Base-by-base conservation (phyloP, 2,329 filamentous ascomycete species). In the Diaporthe humulicola region DNA sequence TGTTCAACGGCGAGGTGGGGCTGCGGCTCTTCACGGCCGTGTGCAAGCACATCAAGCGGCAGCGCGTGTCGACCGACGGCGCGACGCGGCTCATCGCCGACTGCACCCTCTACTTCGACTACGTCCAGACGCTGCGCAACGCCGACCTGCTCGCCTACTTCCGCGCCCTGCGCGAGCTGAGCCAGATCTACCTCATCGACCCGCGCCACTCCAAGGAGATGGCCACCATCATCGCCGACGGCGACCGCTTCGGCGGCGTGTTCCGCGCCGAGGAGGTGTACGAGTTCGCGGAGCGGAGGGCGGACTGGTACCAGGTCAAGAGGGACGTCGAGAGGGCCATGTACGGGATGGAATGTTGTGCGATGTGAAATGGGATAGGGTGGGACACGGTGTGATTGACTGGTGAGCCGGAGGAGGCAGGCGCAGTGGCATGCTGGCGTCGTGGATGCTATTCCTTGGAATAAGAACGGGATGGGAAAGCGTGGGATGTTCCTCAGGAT, bases 1-100 rank as follows among this genome's bases (percentile, higher is more conserved):
- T 99, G 19, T 99, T 99, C 88, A 98, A 98, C 83, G 95, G 97
- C 84, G 97, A 99, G 86, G 96, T 99, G 36, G 97, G 97, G 0
- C 90, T 98, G 77, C 93, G 97, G 36, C 90, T 99, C 70, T 99
- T 98, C 85, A 92, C 93, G 28, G 94, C 95, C 25, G 88, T 99
- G 69, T 98, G 96, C 89, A 99, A 99, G 85, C 97, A 99, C 85
- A 90, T 99, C 78, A 99, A 99, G 87, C 93, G 96, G 14, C 97
- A 98, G 87, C 93, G 97, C 73, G 91, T 99, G 84, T 96, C 93
- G 82, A 94, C 95, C 36, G 93, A 95, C 76, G 97, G 97, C 73
- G 95, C 97, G 28, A 91, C 98, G 81, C 96, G 94, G 83, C 90
- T 99, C 77, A 98, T 99, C 81, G 95, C 95, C 76, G 97, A 99